These are phyloP conservation scores for Nicotiana benthamiana DNA, from an alignment of 257 asterid genomes.

Conservation along the genomic window DNA sequence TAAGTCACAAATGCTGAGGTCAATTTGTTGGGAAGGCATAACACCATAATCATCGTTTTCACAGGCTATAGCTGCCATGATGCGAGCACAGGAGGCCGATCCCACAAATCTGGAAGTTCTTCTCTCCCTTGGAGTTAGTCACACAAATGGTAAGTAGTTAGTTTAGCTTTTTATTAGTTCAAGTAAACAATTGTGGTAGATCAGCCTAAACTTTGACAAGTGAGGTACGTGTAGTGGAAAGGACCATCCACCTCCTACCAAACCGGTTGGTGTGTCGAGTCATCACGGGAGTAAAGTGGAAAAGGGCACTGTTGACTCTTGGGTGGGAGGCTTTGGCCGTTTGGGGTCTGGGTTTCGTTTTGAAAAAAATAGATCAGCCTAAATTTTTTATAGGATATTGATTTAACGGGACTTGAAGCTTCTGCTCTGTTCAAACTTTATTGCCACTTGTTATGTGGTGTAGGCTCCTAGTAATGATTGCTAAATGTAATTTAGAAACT, in stretches of 20 bases:
- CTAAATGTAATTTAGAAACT: neutral
- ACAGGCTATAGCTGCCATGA: conserved; percentile 99
- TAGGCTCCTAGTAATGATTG: conserved; percentile 2
- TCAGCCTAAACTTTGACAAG: neutral
- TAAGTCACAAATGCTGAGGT: neutral
- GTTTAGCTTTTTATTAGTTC: conserved; percentile 1
- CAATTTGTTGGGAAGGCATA: neutral
- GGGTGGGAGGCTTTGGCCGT: neutral
- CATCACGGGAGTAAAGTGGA: neutral
- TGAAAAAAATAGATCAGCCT: neutral
- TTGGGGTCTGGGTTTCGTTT: neutral
- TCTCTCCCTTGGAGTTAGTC: conserved; percentile 98
- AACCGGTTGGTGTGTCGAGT: neutral
- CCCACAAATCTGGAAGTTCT: conserved; percentile 95
- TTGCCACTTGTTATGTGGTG: neutral
- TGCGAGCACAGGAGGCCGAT: conserved; percentile 96
- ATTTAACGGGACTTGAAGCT: neutral
- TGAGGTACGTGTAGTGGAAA: neutral
- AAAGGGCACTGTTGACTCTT: neutral
- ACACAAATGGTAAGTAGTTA: conserved; percentile 84
- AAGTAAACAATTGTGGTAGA: neutral
- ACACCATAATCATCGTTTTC: conserved; percentile 13
- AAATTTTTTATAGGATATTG: neutral
- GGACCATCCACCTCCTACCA: neutral
- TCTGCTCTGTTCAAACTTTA: neutral